These are phyloP conservation scores for Dactylellina leptospora DNA, from an alignment of 2,329 filamentous ascomycete genomes.

Conservation along the genomic window DNA sequence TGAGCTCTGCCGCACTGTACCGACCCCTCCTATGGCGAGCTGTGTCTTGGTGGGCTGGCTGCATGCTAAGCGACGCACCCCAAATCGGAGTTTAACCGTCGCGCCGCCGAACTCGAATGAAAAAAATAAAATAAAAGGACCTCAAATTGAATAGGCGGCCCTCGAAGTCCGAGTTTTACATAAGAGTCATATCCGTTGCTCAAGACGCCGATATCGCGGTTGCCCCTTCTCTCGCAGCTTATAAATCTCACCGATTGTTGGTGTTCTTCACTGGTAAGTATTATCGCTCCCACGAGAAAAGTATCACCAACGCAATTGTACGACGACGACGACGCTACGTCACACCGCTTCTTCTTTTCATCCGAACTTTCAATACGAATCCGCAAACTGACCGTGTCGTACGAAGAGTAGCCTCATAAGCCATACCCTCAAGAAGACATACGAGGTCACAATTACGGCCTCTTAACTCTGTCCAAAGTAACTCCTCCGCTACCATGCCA, in stretches of 20 bases:
- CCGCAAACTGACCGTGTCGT: neutral
- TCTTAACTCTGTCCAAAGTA: no score
- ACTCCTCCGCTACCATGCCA: conserved; percentile 41
- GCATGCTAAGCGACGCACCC: conserved; percentile 20
- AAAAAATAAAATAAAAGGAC: conserved; percentile 17
- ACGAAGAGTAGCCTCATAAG: neutral
- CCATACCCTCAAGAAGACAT: neutral
- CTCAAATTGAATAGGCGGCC: conserved; percentile 16
- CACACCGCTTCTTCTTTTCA: conserved; percentile 13
- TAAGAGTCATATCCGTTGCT: conserved; percentile 39
- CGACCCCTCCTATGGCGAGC: conserved; percentile 35
- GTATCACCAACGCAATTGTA: neutral
- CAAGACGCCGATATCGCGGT: conserved; percentile 46
- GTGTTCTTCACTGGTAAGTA: no score
- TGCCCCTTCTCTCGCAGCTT: conserved; percentile 6
- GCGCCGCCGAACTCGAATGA: conserved; percentile 26
- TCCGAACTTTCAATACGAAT: conserved; percentile 1
- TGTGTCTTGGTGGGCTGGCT: conserved; percentile 13
- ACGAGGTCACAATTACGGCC: no score
- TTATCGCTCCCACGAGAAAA: no score
- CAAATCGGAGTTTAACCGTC: conserved; percentile 45
- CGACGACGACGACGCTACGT: conserved; percentile 8
- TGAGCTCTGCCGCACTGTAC: conserved; percentile 47
- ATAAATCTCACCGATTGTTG: no score
- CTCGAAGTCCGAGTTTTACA: neutral